phyloP scores from a whole-genome alignment of 139 green algal species.

The Auxenochlorella pyrenoidosa region DNA sequence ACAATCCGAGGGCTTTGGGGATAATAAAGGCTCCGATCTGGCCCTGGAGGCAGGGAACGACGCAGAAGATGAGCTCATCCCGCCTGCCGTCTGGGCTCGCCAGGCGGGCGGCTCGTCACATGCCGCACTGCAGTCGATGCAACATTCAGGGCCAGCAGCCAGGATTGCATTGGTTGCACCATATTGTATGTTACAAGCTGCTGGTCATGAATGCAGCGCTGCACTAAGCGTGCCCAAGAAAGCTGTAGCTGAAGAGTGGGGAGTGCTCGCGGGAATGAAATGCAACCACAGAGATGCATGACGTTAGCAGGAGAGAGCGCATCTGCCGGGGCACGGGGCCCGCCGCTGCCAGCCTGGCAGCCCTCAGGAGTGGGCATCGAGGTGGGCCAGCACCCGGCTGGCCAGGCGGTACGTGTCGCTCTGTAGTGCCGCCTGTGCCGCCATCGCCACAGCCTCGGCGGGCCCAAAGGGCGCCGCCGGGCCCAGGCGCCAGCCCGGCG shows the following conservation, averaged over 20 bases:
- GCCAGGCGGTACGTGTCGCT: slow-evolving; percentile 19
- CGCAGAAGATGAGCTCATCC: too few relatives aligned
- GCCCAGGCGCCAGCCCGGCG: not conserved
- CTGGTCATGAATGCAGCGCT: not conserved
- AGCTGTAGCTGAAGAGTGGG: too few relatives aligned
- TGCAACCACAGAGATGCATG: not conserved
- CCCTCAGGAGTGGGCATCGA: slow-evolving; percentile 2
- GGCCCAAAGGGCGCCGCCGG: slow-evolving; percentile 23
- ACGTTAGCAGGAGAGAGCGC: too few relatives aligned
- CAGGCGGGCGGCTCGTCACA: too few relatives aligned
- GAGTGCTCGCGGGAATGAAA: not conserved
- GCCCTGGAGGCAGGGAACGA: too few relatives aligned
- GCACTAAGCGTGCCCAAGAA: too few relatives aligned
- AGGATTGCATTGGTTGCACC: not conserved
- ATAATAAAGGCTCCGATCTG: too few relatives aligned
- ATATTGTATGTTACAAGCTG: not conserved
- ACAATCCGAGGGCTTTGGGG: too few relatives aligned
- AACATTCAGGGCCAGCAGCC: not conserved
- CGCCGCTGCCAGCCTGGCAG: not conserved
- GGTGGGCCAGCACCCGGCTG: not conserved
- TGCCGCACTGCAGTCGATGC: not conserved
- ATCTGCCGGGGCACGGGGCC: too few relatives aligned
- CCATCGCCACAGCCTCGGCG: slow-evolving; percentile 16
- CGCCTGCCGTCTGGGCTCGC: too few relatives aligned
- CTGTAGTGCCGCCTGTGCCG: not conserved